phyloP scores from a whole-genome alignment of 768 basidiomycete genomes.

The Scleroderma bovista region DNA sequence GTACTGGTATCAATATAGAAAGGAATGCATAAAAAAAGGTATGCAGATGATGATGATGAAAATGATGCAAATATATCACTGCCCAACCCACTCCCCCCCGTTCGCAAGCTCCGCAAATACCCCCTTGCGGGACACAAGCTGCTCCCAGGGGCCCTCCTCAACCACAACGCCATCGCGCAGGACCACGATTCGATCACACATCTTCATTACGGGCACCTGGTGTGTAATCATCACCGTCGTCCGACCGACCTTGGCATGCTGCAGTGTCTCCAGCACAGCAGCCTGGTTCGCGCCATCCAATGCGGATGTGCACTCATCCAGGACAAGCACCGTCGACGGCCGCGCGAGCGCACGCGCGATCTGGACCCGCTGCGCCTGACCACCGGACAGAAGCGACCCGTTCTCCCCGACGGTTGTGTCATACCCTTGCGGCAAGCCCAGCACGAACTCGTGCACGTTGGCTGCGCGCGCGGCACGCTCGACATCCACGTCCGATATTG shows the following conservation, averaged over 20 bases:
- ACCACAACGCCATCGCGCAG: conserved; percentile 70
- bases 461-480: conserved; percentile 69
- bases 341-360: conserved; percentile 89
- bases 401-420: conserved; percentile 88
- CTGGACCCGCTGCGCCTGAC: conserved; percentile 89
- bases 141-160: conserved; percentile 74
- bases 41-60: background rate
- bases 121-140: conserved; percentile 61
- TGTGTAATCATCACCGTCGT: conserved; percentile 94
- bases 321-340: conserved; percentile 52
- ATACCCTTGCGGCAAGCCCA: conserved; percentile 75
- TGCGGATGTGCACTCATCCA: conserved; percentile 96
- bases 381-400: conserved; percentile 86
- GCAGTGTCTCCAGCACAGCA: conserved; percentile 74
- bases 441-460: conserved; percentile 83
- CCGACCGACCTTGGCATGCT: conserved; percentile 53
- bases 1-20: conserved; percentile 3
- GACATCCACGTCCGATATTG: conserved; percentile 51
- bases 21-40: background rate
- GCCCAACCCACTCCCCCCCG: conserved; percentile 63
- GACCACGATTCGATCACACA: conserved; percentile 87
- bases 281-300: conserved; percentile 82
- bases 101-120: conserved; percentile 73
- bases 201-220: conserved; percentile 82
- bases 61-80: conserved; percentile 13